Conservation (phyloP, 805 yeast species). For the Ogataea nonfermentans region DNA sequence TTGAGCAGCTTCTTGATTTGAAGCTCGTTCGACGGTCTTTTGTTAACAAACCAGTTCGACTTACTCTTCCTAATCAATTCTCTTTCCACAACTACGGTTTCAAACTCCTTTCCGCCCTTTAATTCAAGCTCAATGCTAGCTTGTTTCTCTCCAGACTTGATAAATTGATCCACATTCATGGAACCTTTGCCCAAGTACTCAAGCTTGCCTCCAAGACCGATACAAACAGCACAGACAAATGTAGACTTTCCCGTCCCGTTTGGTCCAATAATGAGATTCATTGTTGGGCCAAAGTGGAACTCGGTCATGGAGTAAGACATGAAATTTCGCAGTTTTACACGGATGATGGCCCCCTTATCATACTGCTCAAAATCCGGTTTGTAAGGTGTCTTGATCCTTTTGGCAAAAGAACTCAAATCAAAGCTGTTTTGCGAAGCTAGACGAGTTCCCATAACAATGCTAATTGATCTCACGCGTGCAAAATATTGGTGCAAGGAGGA, state of each 20-base stretch:
- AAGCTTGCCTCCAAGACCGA: constrained; percentile 81
- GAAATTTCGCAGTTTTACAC: constrained; percentile 57
- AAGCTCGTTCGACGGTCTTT: constrained; percentile 38
- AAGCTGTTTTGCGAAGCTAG: constrained; percentile 12
- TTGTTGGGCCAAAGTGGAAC: constrained; percentile 73
- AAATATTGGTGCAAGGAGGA: constrained; percentile 2
- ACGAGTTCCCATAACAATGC: constrained; percentile 10
- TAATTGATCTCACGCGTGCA: constrained; percentile 4
- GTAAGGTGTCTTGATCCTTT: constrained; percentile 17
- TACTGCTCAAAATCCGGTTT: constrained; percentile 30
- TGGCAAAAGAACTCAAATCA: constrained; percentile 16
- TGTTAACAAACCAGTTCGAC: constrained; percentile 54
- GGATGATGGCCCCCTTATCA: constrained; percentile 46
- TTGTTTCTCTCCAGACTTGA: constrained; percentile 59
- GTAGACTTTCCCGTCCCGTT: constrained; percentile 97
- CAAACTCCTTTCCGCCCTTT: constrained; percentile 37
- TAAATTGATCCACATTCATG: constrained; percentile 59
- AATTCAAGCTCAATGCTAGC: constrained; percentile 52
- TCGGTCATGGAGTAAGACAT: constrained; percentile 69
- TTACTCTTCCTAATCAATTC: constrained; percentile 42
- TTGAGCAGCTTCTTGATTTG: constrained; percentile 45
- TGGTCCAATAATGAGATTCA: constrained; percentile 93
- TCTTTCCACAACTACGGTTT: constrained; percentile 42
- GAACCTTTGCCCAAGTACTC: constrained; percentile 69
- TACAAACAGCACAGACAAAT: constrained; percentile 85